Base-by-base conservation (phyloP, 1,284 basidiomycete genomes). In the Ceratobasidium sp. region DNA sequence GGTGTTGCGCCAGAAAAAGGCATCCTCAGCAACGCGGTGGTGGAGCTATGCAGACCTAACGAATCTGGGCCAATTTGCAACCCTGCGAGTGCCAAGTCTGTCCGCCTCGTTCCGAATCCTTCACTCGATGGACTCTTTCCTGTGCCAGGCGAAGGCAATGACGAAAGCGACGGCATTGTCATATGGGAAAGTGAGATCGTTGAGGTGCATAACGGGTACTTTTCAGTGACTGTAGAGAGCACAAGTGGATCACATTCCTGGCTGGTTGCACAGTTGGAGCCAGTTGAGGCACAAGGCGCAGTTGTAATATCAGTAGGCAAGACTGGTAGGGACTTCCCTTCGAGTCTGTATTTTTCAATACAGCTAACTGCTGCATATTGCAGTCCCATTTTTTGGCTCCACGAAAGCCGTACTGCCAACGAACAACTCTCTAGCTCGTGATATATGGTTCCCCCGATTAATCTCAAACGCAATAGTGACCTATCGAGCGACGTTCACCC, bases 101-200 rank as follows among this genome's bases (percentile, higher is more conserved):
- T 90, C 35, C 86, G 82, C 74, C 81, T 90, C 10, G 79, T 92
- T 1, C 90, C 91, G 0, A 83, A 83, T 72, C 86, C 88, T 25
- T 73, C 80, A 6, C 78, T 80, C 8, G 84, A 81, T 1, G 77
- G 77, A 43, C 76, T 79, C 8, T 92, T 91, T 73, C 91, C 90
- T 3, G 78, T 84, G 0, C 86, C 89, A 7, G 77, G 83, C 20
- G 86, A 88, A 76, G 90, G 90, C 0, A 76, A 83, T 0, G 87
- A 90, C 69, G 90, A 92, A 76, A 88, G 87, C 12, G 90, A 91
- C 68, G 90, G 89, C 0, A 80, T 88, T 0, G 86, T 88, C 2
- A 77, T 86, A 20, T 90, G 38, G 35, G 45, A 62, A 35, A 27
- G 64, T 13, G 43, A 34, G n/a, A 32, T 22, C 8, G 20, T 32